These are phyloP conservation scores for Monosporascus sp. DNA, from an alignment of 2,329 filamentous ascomycete genomes.

Conservation along the genomic window DNA sequence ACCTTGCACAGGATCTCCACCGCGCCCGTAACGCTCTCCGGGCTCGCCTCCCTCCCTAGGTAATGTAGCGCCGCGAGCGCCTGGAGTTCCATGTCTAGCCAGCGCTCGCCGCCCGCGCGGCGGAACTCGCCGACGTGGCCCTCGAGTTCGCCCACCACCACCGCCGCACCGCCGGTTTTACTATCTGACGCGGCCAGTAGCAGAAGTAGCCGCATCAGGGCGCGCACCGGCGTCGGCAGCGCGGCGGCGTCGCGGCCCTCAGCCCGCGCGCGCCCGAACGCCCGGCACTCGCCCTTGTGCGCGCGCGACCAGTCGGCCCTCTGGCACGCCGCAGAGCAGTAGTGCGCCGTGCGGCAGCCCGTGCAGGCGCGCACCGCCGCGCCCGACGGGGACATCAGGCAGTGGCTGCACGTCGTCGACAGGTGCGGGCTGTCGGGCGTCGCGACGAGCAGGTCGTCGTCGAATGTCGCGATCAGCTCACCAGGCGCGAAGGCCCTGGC, in stretches of 20 bases:
- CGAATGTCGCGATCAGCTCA: slow-evolving; percentile 40
- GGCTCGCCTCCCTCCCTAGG: slow-evolving; percentile 31
- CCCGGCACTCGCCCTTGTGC: slow-evolving; percentile 51
- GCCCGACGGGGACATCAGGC: slow-evolving; percentile 28
- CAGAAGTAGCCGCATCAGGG: slow-evolving; percentile 46
- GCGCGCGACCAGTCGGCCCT: slow-evolving; percentile 44
- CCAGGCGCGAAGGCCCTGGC: slow-evolving; percentile 39
- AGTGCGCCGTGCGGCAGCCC: slow-evolving; percentile 47
- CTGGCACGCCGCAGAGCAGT: slow-evolving; percentile 53
- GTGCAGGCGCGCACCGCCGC: slow-evolving; percentile 38
- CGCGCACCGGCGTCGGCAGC: slow-evolving; percentile 51
- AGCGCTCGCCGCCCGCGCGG: slow-evolving; percentile 19
- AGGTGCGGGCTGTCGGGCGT: slow-evolving; percentile 41
- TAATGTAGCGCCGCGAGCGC: slow-evolving; percentile 46
- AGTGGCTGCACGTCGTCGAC: slow-evolving; percentile 42
- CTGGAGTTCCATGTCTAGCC: slow-evolving; percentile 45
- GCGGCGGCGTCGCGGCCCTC: slow-evolving; percentile 21
- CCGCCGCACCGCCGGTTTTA: slow-evolving; percentile 13
- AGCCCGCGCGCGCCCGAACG: slow-evolving; percentile 35
- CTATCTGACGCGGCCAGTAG: slow-evolving; percentile 15
- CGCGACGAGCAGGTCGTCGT: slow-evolving; percentile 35
- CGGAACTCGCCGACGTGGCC: slow-evolving; percentile 40
- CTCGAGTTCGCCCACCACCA: slow-evolving; percentile 36
- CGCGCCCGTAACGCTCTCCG: slow-evolving; percentile 33
- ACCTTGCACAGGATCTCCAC: slow-evolving; percentile 51